These are phyloP conservation scores for Acorus gramineus DNA, from an alignment of 106 monocot species.

Conservation along the genomic window DNA sequence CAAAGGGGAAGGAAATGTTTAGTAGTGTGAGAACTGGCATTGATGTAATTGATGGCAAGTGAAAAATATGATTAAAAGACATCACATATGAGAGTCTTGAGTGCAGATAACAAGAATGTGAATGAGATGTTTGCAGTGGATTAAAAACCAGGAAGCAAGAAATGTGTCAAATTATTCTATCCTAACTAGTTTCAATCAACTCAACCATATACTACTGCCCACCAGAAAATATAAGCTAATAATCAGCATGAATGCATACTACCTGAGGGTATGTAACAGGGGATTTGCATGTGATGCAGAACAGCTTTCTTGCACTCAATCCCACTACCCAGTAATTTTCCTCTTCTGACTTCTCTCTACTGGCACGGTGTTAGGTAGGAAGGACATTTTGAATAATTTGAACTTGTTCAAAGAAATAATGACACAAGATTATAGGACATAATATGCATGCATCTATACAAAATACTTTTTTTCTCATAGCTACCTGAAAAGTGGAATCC, in stretches of 20 bases:
- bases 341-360: constrained; percentile 70
- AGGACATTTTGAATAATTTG: constrained; percentile 1
- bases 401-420: not conserved
- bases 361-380: constrained; percentile 31
- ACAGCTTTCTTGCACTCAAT: constrained; percentile 63
- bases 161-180: too few relatives aligned
- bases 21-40: constrained; percentile 48
- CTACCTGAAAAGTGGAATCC: constrained; percentile 96
- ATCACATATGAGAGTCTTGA: too few relatives aligned
- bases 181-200: too few relatives aligned
- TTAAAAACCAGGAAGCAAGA: too few relatives aligned
- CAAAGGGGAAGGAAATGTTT: constrained; percentile 64
- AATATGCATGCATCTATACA: too few relatives aligned
- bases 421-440: too few relatives aligned
- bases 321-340: constrained; percentile 91
- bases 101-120: too few relatives aligned
- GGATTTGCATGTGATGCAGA: constrained; percentile 78
- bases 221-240: not conserved
- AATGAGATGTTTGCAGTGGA: too few relatives aligned
- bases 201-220: too few relatives aligned
- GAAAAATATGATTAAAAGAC: too few relatives aligned
- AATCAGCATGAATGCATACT: constrained; percentile 1
- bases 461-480: too few relatives aligned
- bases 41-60: too few relatives aligned
- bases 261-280: constrained; percentile 70